phyloP scores from a whole-genome alignment of 192 early-diverging fungal species.

The Podila minutissima region DNA sequence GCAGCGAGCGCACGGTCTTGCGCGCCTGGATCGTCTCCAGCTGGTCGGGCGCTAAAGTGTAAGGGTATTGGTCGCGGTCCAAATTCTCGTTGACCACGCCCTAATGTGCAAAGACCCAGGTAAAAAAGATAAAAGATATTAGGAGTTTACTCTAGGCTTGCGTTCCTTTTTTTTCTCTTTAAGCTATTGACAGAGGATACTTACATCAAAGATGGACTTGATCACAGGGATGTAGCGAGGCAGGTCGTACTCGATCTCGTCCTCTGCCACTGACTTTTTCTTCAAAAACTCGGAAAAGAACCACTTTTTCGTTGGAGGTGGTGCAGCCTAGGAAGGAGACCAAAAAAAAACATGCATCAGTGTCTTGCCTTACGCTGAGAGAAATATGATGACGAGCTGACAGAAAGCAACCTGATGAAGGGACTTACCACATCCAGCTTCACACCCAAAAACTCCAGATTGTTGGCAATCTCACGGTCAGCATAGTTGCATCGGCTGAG shows the following conservation, averaged over 20 bases:
- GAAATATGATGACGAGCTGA: neutral
- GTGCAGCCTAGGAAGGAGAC: conserved; percentile 19
- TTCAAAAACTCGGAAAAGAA: conserved; percentile 36
- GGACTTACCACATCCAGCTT: conserved; percentile 42
- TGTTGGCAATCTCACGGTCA: conserved; percentile 43
- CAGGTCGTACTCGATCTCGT: conserved; percentile 76
- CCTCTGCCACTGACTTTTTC: conserved; percentile 52
- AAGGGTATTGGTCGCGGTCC: conserved; percentile 73
- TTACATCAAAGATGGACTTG: conserved; percentile 63
- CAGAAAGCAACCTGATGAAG: neutral
- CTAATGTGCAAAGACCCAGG: conserved; percentile 21
- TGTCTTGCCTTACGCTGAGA: neutral
- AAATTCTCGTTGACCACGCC: conserved; percentile 62
- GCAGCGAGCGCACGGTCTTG: conserved; percentile 46
- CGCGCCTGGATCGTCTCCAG: conserved; percentile 46
- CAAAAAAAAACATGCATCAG: neutral
- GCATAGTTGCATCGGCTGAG: conserved; percentile 43
- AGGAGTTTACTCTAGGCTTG: neutral
- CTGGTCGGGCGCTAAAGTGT: conserved; percentile 53
- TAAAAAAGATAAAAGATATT: neutral
- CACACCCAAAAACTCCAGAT: conserved; percentile 44
- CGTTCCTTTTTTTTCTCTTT: too few species aligned
- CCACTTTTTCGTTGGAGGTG: conserved; percentile 43
- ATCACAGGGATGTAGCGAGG: conserved; percentile 80
- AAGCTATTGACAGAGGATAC: neutral